phyloP scores from a whole-genome alignment of 1,284 basidiomycete genomes.

The Moesziomyces sp. region DNA sequence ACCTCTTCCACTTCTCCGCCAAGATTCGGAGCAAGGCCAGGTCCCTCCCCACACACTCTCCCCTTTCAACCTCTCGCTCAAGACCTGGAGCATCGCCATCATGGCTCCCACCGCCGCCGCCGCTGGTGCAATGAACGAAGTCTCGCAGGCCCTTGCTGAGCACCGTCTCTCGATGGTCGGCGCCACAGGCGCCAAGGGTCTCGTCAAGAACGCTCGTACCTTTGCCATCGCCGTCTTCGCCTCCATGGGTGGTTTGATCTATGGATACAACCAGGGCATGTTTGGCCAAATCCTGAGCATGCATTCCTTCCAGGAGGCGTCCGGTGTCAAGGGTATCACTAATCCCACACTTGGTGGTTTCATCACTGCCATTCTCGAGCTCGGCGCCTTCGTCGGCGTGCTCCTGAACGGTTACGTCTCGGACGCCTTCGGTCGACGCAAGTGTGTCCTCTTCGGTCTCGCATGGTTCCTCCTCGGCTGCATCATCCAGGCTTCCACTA shows the following conservation, averaged over 20 bases:
- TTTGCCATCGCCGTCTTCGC: slow-evolving; percentile 69
- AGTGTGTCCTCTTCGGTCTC: slow-evolving; percentile 77
- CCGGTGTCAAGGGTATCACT: slow-evolving; percentile 77
- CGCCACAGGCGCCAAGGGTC: slow-evolving; percentile 46
- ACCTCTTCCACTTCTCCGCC: too few relatives aligned
- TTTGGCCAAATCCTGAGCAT: slow-evolving; percentile 78
- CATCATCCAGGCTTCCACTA: slow-evolving; percentile 74
- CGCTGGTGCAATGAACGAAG: slow-evolving; percentile 5
- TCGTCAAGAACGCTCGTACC: slow-evolving; percentile 53
- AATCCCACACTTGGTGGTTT: slow-evolving; percentile 76
- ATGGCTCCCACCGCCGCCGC: slow-evolving; percentile 15
- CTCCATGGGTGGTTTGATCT: slow-evolving; percentile 80
- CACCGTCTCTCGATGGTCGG: slow-evolving; percentile 47
- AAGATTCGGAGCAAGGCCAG: too few relatives aligned
- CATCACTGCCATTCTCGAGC: slow-evolving; percentile 79
- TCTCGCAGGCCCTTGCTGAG: slow-evolving; percentile 33
- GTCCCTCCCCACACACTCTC: not conserved
- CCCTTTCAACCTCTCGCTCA: slow-evolving; percentile 7
- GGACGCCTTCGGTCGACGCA: slow-evolving; percentile 76
- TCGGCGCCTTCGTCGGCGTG: slow-evolving; percentile 79
- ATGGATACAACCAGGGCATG: slow-evolving; percentile 79
- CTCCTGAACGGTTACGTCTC: slow-evolving; percentile 76
- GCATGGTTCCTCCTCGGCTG: slow-evolving; percentile 79
- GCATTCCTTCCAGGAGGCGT: slow-evolving; percentile 76
- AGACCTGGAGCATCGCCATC: slow-evolving; percentile 2